Conservation (phyloP, 768 basidiomycete genomes). For the Udeniomyces megalosporus region DNA sequence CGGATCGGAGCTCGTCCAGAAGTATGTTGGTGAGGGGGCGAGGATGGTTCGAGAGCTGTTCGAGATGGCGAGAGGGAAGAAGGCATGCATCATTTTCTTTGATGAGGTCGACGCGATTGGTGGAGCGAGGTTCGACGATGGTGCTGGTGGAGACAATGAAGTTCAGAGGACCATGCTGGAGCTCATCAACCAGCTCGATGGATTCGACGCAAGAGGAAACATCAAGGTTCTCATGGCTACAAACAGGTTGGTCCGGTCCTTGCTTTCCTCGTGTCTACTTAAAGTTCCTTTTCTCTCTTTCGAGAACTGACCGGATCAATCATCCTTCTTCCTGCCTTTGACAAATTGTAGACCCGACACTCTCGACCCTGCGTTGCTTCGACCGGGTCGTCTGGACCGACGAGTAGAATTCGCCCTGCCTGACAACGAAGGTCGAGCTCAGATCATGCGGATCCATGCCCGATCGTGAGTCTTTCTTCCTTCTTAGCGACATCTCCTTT, state of each 20-base stretch:
- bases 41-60: conserved; percentile 97
- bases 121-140: conserved; percentile 94
- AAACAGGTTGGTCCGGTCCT: conserved; percentile 47
- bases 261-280: neutral
- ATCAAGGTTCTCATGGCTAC: conserved; percentile 99
- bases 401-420: conserved; percentile 93
- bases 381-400: conserved; percentile 89
- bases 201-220: conserved; percentile 96
- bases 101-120: conserved; percentile 98
- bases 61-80: conserved; percentile 97
- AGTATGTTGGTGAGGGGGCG: conserved; percentile 98
- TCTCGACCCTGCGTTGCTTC: conserved; percentile 84
- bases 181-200: conserved; percentile 94
- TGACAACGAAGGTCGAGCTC: conserved; percentile 87
- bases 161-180: conserved; percentile 99
- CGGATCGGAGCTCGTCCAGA: conserved; percentile 98
- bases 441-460: conserved; percentile 92
- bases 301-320: neutral
- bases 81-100: conserved; percentile 99
- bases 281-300: neutral
- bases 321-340: neutral
- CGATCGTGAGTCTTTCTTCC: conserved; percentile 47
- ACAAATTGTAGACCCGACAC: conserved; percentile 97
- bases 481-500: too few species aligned
- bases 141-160: conserved; percentile 96